These are phyloP conservation scores for Penicillium thymicola DNA, from an alignment of 2,329 filamentous ascomycete species.

Conservation along the genomic window DNA sequence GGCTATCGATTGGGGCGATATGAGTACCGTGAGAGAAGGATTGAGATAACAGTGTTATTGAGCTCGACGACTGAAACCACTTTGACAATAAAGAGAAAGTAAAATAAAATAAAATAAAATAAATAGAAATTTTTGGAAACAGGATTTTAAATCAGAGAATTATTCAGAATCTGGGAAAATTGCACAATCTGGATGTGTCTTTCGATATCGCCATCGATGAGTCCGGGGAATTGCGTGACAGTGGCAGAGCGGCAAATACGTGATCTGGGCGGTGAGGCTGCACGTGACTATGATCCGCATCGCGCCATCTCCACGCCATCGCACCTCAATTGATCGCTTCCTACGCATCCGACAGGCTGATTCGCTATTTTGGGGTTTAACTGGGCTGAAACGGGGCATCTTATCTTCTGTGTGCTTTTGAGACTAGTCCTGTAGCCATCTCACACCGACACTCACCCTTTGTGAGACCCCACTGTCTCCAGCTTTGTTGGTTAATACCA, in stretches of 20 bases:
- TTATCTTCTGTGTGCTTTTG: neutral
- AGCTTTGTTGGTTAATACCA: neutral
- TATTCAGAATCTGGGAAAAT: neutral
- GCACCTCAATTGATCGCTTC: slow-evolving; percentile 10
- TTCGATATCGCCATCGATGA: slow-evolving; percentile 2
- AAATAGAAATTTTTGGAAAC: neutral
- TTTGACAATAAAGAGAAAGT: neutral
- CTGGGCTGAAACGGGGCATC: neutral
- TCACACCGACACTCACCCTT: neutral
- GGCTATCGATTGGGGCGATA: neutral
- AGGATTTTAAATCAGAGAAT: neutral
- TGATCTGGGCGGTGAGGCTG: slow-evolving; percentile 2
- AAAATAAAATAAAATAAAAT: neutral
- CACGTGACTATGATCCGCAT: slow-evolving; percentile 23
- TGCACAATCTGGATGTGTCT: slow-evolving; percentile 2
- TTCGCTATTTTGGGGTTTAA: slow-evolving; percentile 8
- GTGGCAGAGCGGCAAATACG: neutral
- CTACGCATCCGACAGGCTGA: slow-evolving; percentile 5
- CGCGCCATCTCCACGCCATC: slow-evolving; percentile 17
- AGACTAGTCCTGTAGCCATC: neutral
- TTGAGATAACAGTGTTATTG: neutral
- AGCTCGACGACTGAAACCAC: neutral
- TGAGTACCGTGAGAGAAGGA: neutral
- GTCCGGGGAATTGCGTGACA: slow-evolving; percentile 4
- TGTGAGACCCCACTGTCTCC: neutral